phyloP scores from a whole-genome alignment of 1,284 basidiomycete species.

The Schizophyllum amplum region DNA sequence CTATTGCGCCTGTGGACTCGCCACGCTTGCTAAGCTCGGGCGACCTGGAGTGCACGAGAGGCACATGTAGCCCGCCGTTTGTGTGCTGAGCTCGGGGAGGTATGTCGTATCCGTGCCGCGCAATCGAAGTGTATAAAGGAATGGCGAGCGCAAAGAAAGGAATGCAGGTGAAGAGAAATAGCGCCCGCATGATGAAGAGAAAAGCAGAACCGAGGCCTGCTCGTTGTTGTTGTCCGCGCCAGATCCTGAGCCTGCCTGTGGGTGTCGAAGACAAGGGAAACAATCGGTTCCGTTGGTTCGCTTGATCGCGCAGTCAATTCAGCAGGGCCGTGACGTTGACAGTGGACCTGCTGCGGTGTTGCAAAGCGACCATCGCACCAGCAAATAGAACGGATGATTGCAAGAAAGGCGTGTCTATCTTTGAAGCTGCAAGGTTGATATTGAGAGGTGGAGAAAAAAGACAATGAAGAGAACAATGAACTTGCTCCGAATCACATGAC shows the following conservation, averaged over 20 bases:
- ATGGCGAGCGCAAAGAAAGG: background rate
- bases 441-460: background rate
- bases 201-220: background rate
- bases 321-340: too few species aligned
- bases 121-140: background rate
- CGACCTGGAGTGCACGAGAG: background rate
- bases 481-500: too few species aligned
- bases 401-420: too few species aligned
- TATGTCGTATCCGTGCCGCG: background rate
- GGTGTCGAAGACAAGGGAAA: too few species aligned
- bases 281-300: too few species aligned
- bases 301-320: too few species aligned
- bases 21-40: background rate
- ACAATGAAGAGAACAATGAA: background rate
- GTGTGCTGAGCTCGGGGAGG: background rate
- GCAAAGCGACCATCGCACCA: too few species aligned
- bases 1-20: conserved; percentile 15
- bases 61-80: background rate
- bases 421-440: too few species aligned
- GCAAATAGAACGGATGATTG: too few species aligned
- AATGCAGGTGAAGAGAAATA: background rate
- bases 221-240: too few species aligned
- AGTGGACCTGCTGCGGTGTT: too few species aligned
- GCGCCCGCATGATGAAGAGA: background rate
- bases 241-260: too few species aligned